These are phyloP conservation scores for Fraxinus paxiana DNA, from an alignment of 305 asterid genomes.

Conservation along the genomic window DNA sequence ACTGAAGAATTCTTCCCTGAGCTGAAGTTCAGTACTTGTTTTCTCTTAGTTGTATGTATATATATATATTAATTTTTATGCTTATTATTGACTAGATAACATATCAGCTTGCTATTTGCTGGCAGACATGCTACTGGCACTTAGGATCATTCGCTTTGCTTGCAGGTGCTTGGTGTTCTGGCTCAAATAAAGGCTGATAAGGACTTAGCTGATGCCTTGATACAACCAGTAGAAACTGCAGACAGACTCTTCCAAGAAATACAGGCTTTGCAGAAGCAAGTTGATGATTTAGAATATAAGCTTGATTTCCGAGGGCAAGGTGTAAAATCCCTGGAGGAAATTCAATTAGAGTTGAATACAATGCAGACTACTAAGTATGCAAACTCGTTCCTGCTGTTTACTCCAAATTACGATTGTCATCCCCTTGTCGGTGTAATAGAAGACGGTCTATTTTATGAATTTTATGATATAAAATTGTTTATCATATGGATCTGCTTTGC, in stretches of 20 bases:
- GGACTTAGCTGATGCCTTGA: constrained; percentile 67
- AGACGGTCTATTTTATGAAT: neutral
- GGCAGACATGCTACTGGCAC: neutral
- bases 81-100: neutral
- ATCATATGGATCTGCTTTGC: constrained; percentile 2
- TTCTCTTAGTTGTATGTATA: neutral
- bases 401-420: neutral
- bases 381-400: constrained; percentile 16
- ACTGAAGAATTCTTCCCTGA: neutral
- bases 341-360: constrained; percentile 51
- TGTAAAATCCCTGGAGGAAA: constrained; percentile 65
- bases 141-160: constrained; percentile 15
- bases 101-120: neutral
- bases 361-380: constrained; percentile 60
- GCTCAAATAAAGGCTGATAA: constrained; percentile 88
- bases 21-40: neutral
- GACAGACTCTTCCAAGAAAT: constrained; percentile 73
- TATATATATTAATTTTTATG: neutral
- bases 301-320: constrained; percentile 76
- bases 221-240: constrained; percentile 78
- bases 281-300: constrained; percentile 68
- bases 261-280: constrained; percentile 60
- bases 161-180: constrained; percentile 76
- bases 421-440: neutral
- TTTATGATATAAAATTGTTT: constrained; percentile 15